Evolutionary conservation across 306 rosid species (phyloP).

Genomic region (Vigna radiata): DNA sequence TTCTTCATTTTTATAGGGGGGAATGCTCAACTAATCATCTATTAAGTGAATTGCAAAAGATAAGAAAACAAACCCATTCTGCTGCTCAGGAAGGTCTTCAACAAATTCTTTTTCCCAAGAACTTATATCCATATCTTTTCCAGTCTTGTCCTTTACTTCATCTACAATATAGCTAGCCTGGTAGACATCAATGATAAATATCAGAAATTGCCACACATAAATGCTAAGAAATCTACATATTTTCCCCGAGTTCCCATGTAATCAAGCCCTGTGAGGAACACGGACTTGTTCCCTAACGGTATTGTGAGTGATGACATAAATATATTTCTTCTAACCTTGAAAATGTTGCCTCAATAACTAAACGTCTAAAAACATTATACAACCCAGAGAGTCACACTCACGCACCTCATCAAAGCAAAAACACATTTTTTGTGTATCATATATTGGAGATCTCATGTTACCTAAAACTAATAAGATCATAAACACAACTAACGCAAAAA

Average conservation of each 20-base stretch:
- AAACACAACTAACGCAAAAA: not conserved
- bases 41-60: conserved; percentile 23
- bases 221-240: not conserved
- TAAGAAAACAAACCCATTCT: conserved; percentile 72
- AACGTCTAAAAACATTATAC: not conserved
- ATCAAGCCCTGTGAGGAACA: conserved; percentile 2
- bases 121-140: conserved; percentile 68
- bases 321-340: conserved; percentile 8
- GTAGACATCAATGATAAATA: conserved; percentile 41
- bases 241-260: conserved; percentile 19
- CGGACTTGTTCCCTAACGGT: not conserved
- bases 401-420: not conserved
- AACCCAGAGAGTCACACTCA: conserved; percentile 1
- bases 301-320: not conserved
- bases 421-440: not conserved
- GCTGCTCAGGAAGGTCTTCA: conserved; percentile 86
- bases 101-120: conserved; percentile 86
- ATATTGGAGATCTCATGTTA: not conserved
- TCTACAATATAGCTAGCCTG: conserved; percentile 86
- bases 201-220: conserved; percentile 24
- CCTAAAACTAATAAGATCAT: not conserved
- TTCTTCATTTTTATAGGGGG: conserved; percentile 16
- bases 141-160: conserved; percentile 95
- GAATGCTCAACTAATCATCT: conserved; percentile 4
- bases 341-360: not conserved